Evolutionary conservation across 2,329 filamentous ascomycete genomes (phyloP), one percentile per base, ranked within the genome.

Genomic region (Phaeosphaeriaceae sp.): DNA sequence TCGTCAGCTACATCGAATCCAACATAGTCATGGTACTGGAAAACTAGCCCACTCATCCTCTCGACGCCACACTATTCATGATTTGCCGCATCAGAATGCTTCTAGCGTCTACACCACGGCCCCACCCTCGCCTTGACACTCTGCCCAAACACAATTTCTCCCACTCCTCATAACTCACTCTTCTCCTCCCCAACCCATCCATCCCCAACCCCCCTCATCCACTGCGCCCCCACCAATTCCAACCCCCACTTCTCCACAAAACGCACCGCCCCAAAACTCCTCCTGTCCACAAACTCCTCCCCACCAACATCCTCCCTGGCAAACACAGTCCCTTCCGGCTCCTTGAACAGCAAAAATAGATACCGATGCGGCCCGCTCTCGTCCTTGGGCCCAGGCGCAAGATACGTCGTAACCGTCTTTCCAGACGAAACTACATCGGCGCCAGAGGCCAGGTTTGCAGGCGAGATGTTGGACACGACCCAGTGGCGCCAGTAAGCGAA

Each of bases 401-500:
- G 46, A 21, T 72, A 73, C 42, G 51, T 51, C 11, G 70, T 73
- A 26, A 73, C 15, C 2, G 63, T 66, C 3, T 46, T 58, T 4
- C 64, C 67, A 1, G 39, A 44, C 0, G 54, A 20, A n/a, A 52
- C 34, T 21, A 58, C 50, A 16, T 57, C 43, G 3, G 47, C 32
- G 7, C n/a, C n/a, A n/a, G 51, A 34, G 3, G 41, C 20, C 1
- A 21, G 11, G 20, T 20, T 13, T 2, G 48, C 21, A 0, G 43
- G 12, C 1, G 54, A 46, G 12, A 72, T 60, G 2, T 48, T 43
- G 2, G 56, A 49, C 0, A 82, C 63, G 20, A 83, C 73, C 78
- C 79, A 83, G 57, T 83, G 81, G 16, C 81, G 71, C 80, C 80
- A 83, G 58, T 79, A 82, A 0, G 79, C 77, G 58, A 81, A 83